Evolutionary conservation across 2,329 filamentous ascomycete species (phyloP), one percentile per base, ranked within the genome.

Genomic region (Ceratocystis alfenasii): DNA sequence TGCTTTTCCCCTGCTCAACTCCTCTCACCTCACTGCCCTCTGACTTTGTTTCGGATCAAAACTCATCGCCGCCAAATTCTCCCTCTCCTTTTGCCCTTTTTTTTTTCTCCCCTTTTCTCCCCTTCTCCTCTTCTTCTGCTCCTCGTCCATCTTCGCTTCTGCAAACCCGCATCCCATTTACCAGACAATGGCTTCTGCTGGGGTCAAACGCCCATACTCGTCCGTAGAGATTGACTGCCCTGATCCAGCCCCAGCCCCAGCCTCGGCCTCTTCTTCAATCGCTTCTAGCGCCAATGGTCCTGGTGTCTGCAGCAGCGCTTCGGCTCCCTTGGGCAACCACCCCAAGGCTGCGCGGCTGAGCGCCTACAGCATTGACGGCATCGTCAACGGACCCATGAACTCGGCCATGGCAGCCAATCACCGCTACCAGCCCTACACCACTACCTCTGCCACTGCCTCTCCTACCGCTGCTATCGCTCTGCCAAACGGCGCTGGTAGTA

Each of bases 201-300:
- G 76, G 65, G 72, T 78, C 65, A 79, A 78, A 71, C 73, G 77
- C 72, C 71, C 74, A 15, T 72, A 76, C n/a, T 70, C 71, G 66
- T 70, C 73, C 61, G 73, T 76, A 70, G 71, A 74, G 65, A 70
- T 72, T 62, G 70, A 73, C 57, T 73, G 72, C 36, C 69, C 70
- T 28, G 64, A 68, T n/a, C 69, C 67, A 65, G 45, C 68, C 48
- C 67, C 69, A 64, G 65, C 60, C 55, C 46, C 28, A 41, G 36
- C 55, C 25, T 28, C 28, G 3, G 61, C 25, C n/a, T 33, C 61
- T 30, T 28, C 60, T n/a, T 46, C 36, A 3, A 15, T 57, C 53
- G 17, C 3, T n/a, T 44, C 41, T n/a, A 64, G 67, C 41, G 36
- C 45, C 61, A 50, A 66, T 44, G 36, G 41, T 17, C 25, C n/a